These are phyloP conservation scores for Sordariomycetes sp. DNA, from an alignment of 2,329 filamentous ascomycete genomes.

Conservation along the genomic window DNA sequence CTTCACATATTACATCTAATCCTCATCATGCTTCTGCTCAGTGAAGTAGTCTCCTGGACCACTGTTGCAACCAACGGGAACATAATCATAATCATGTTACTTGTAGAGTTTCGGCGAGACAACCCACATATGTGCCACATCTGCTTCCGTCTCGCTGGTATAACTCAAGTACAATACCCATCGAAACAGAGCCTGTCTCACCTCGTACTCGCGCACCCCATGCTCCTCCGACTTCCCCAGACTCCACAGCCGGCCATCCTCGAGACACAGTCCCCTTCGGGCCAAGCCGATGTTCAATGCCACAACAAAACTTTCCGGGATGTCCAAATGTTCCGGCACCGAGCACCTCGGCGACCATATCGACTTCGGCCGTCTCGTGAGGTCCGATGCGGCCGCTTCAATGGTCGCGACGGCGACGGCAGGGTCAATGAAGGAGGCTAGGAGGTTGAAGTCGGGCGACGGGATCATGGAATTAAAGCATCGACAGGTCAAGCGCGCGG, in stretches of 20 bases:
- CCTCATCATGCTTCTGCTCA: neutral
- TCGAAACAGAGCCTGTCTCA: conserved; percentile 20
- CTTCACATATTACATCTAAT: no score
- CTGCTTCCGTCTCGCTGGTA: conserved; percentile 11
- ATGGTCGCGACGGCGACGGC: conserved; percentile 13
- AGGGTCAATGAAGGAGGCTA: conserved; percentile 20
- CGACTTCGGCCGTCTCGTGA: conserved; percentile 11
- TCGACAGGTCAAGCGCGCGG: conserved; percentile 20
- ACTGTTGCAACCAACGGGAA: neutral
- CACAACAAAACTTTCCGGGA: conserved; percentile 20
- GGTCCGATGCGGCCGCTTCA: conserved; percentile 11
- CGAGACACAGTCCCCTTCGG: conserved; percentile 15
- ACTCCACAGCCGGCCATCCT: conserved; percentile 6
- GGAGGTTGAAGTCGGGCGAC: conserved; percentile 14
- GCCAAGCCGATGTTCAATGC: conserved; percentile 18
- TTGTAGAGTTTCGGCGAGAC: no score
- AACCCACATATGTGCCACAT: conserved; percentile 22
- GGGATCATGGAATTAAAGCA: conserved; percentile 20
- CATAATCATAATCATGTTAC: no score
- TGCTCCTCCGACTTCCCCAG: conserved; percentile 9
- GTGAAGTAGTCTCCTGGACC: neutral
- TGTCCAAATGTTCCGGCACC: conserved; percentile 17
- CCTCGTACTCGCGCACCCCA: conserved; percentile 11
- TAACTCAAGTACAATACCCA: conserved; percentile 26
- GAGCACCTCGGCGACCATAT: conserved; percentile 26